Conservation (phyloP, 2,329 filamentous ascomycete species). For the Hortaea sp. region DNA sequence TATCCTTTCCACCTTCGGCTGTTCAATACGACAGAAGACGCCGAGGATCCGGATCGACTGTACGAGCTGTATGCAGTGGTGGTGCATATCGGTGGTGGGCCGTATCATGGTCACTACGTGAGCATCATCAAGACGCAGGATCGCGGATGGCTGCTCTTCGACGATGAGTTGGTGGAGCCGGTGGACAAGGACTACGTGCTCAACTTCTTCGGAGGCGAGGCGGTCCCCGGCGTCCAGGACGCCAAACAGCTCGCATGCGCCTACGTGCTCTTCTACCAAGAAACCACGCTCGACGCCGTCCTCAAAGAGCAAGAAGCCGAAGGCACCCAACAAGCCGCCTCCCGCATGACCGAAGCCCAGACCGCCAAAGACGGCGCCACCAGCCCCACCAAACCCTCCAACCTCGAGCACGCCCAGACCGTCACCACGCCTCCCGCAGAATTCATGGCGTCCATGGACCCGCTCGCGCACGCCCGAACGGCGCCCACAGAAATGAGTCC, state of each 20-base stretch:
- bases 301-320: slow-evolving; percentile 76
- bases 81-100: slow-evolving; percentile 91
- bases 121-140: slow-evolving; percentile 97
- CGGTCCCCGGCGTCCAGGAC: slow-evolving; percentile 28
- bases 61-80: slow-evolving; percentile 97
- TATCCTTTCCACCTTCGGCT: slow-evolving; percentile 94
- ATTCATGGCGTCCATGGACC: slow-evolving; percentile 42
- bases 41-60: slow-evolving; percentile 81
- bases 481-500: slow-evolving; percentile 37
- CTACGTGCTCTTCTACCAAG: slow-evolving; percentile 96
- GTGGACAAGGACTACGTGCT: slow-evolving; percentile 93
- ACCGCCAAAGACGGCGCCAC: not conserved
- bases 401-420: slow-evolving; percentile 22
- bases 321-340: slow-evolving; percentile 34
- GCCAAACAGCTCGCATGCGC: slow-evolving; percentile 70
- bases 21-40: slow-evolving; percentile 95
- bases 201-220: slow-evolving; percentile 91
- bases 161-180: slow-evolving; percentile 97
- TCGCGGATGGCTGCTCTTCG: slow-evolving; percentile 89
- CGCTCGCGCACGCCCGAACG: slow-evolving; percentile 57
- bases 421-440: slow-evolving; percentile 32
- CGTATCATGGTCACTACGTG: slow-evolving; percentile 96
- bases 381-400: not conserved
- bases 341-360: not conserved
- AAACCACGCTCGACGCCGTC: slow-evolving; percentile 62